Conservation (phyloP, 768 basidiomycete genomes). For the Mycena vulgaris region DNA sequence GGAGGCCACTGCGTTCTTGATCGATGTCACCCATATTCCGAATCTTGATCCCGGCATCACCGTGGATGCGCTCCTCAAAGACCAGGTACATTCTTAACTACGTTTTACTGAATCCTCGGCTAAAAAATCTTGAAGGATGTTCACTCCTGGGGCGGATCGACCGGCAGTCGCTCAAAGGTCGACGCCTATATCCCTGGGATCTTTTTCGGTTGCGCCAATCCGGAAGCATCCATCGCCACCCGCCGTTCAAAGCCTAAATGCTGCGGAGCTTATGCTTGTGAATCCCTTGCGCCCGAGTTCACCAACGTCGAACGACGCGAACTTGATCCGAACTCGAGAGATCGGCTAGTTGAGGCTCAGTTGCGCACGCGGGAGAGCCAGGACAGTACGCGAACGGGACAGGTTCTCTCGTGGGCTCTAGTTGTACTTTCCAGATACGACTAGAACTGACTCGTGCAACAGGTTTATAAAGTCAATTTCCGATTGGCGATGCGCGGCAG, state of each 20-base stretch:
- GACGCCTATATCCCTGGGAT: conserved; percentile 13
- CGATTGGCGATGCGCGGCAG: conserved; percentile 8
- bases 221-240: neutral
- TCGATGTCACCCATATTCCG: conserved; percentile 18
- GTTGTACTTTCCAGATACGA: neutral
- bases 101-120: conserved; percentile 1
- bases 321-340: too few species aligned
- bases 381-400: conserved; percentile 7
- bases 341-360: too few species aligned
- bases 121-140: too few species aligned
- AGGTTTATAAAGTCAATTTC: too few species aligned
- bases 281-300: too few species aligned
- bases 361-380: conserved; percentile 15
- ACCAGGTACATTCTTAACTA: neutral
- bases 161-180: conserved; percentile 4
- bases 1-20: conserved; percentile 10
- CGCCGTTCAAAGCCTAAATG: conserved; percentile 16
- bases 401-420: too few species aligned
- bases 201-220: conserved; percentile 11
- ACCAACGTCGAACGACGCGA: too few species aligned
- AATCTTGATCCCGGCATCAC: conserved; percentile 17
- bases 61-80: too few species aligned
- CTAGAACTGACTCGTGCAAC: conserved; percentile 9
- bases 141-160: too few species aligned
- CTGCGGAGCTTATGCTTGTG: too few species aligned